phyloP scores from a whole-genome alignment of 1,139 yeast genomes.

The Candida sp. region DNA sequence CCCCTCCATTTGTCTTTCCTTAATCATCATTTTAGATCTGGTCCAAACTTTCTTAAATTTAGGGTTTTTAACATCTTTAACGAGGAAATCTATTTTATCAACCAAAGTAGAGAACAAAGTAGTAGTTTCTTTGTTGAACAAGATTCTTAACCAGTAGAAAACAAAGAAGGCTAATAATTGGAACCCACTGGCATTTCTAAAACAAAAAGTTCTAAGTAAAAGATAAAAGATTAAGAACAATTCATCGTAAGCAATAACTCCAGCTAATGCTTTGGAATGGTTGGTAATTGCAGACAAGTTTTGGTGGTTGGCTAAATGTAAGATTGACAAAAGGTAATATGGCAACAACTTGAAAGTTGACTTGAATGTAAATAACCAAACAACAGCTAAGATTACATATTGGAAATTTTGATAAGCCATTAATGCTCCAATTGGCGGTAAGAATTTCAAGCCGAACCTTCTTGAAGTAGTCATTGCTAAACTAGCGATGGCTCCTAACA shows the following conservation, averaged over 20 bases:
- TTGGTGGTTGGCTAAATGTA: slow-evolving; percentile 48
- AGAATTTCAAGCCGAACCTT: slow-evolving; percentile 48
- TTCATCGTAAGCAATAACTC: slow-evolving; percentile 60
- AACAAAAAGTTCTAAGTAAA: slow-evolving; percentile 53
- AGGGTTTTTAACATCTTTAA: slow-evolving; percentile 40
- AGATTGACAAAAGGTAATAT: slow-evolving; percentile 49
- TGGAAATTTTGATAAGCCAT: slow-evolving; percentile 71
- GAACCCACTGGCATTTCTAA: slow-evolving; percentile 67
- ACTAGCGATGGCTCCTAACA: slow-evolving; percentile 56
- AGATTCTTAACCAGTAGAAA: slow-evolving; percentile 69
- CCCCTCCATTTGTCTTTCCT: slow-evolving; percentile 22
- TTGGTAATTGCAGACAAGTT: slow-evolving; percentile 40
- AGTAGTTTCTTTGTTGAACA: slow-evolving; percentile 50
- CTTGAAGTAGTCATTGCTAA: slow-evolving; percentile 54
- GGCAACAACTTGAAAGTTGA: slow-evolving; percentile 68
- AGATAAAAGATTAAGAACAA: slow-evolving; percentile 50
- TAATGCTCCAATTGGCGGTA: slow-evolving; percentile 57
- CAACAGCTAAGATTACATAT: slow-evolving; percentile 46
- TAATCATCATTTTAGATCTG: slow-evolving; percentile 35
- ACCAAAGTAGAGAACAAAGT: slow-evolving; percentile 39
- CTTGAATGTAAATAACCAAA: slow-evolving; percentile 64
- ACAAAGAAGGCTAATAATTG: slow-evolving; percentile 54
- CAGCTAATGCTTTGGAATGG: slow-evolving; percentile 37
- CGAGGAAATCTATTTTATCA: slow-evolving; percentile 39
- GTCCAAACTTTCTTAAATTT: slow-evolving; percentile 45